Base-by-base conservation (phyloP, 2,329 filamentous ascomycete species). In the Blastomyces silverae region DNA sequence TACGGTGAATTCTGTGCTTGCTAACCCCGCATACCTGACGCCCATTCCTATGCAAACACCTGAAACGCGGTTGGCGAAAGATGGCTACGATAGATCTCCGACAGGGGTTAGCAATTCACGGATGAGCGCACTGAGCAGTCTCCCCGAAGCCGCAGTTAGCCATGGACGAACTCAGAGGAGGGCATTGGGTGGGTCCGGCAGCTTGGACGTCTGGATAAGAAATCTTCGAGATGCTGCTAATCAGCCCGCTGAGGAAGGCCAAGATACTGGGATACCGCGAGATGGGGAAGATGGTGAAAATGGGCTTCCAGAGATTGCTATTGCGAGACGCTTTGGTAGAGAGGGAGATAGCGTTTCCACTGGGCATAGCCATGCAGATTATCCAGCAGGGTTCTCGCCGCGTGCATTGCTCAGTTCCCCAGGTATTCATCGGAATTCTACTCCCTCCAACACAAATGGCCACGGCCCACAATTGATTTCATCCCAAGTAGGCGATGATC, bases 121-220 rank as follows among this genome's bases (percentile, higher is more conserved):
- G 25, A 48, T 20, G 31, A 48, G 42, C 44, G 25, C 3, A 48
- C 22, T 42, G 25, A 2, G 55, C 55, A 58, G 13, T 42, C 20
- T 61, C 11, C 7, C 57, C 15, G 37, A 39, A 59, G 1, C 6
- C 8, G 22, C 15, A 37, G 17, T 10, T 22, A 48, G n/a, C 39
- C 13, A 61, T 31, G 10, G 22, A 10, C 15, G 25, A 48, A 42
- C 31, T 4, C 48, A 39, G 20, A 22, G 10, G 44, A 34, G 48
- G 34, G 34, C 11, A 6, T 25, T 42, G 10, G 55, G 20, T 7
- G 34, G 8, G n/a, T 2, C 11, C 10, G 34, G 60, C 46, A 22
- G 46, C 60, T n/a, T 62, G n/a, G 60, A 62, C 22, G 48, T 17
- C 22, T 62, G 46, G 46, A 37, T 55, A 53, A 62, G 34, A 37